Base-by-base conservation (phyloP, 768 basidiomycete species). In the Bullera alba region DNA sequence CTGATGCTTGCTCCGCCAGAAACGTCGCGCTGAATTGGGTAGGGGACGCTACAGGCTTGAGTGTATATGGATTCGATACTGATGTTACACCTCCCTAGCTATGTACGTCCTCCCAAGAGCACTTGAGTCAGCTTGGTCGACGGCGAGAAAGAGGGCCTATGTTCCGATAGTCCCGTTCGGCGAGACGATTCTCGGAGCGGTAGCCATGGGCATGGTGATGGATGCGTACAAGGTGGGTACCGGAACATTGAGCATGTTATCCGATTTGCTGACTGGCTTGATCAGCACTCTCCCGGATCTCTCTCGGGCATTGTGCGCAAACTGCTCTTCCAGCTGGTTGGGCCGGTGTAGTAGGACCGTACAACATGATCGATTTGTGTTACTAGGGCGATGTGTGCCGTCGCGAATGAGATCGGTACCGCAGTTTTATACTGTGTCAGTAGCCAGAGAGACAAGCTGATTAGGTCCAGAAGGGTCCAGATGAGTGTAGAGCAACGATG, bases 171-270 rank as follows among this genome's bases (percentile, higher is more conserved):
- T 74, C 1, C 75, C 71, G 0, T 73, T 69, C 28, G 75, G 74
- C 19, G 71, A 75, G 23, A 43, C 53, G n/a, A 56, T 54, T 42
- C 69, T 86, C 39, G 81, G 82, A 6, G 82, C 83, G 2, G 76
- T 85, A 50, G 89, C 84, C 10, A 88, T 91, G 85, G 84, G 83
- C 5, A 87, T 95, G 87, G 86, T 92, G 32, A 85, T 90, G 87
- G 84, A 67, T 55, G 63, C 69, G 46, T 70, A 67, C 52, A 70
- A 72, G 59, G 65, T 67, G 50, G 45, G 63, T 51, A 7, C 34
- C n/a, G 22, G 42, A 39, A 12, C 23, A 29, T 10, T 34, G 32
- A 5, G 5, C 8, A 37, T 16, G 35, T 26, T 8, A 44, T 14
- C 22, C 22, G 4, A 19, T 10, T 37, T 47, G 26, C 5, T 36